These are phyloP conservation scores for Suhomyces vadensis DNA, from an alignment of 805 yeast species.

Conservation along the genomic window DNA sequence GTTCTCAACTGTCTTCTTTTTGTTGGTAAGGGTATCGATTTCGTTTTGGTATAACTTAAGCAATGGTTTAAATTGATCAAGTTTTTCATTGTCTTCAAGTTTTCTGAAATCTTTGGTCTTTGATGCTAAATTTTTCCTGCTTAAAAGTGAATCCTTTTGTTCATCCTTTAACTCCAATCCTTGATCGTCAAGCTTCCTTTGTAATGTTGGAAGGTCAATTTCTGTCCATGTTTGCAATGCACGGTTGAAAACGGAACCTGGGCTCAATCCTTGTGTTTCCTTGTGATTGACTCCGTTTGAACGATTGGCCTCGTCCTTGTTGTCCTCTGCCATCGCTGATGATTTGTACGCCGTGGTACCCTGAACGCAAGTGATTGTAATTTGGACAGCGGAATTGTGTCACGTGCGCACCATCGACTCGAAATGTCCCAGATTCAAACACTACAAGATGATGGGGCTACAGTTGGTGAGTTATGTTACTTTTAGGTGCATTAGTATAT, in stretches of 20 bases:
- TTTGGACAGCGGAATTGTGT: too few species aligned
- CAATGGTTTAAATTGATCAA: slow-evolving; percentile 63
- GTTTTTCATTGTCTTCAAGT: slow-evolving; percentile 64
- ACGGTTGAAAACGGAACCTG: slow-evolving; percentile 7
- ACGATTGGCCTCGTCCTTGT: neutral
- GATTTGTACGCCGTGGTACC: too few species aligned
- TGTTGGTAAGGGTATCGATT: slow-evolving; percentile 76
- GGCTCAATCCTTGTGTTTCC: neutral
- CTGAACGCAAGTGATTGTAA: too few species aligned
- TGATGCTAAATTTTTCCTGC: slow-evolving; percentile 75
- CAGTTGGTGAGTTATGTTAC: slow-evolving; percentile 6
- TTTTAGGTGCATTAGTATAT: slow-evolving; percentile 13
- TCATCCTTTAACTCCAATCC: slow-evolving; percentile 70
- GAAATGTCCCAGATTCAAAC: neutral
- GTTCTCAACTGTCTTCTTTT: slow-evolving; percentile 73
- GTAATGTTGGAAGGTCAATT: slow-evolving; percentile 69
- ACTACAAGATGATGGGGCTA: too few species aligned
- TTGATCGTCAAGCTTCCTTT: slow-evolving; percentile 69
- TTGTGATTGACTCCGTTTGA: neutral
- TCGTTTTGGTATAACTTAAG: slow-evolving; percentile 82
- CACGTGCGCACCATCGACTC: too few species aligned
- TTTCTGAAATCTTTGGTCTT: slow-evolving; percentile 86
- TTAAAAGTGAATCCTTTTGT: slow-evolving; percentile 65
- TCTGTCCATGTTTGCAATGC: slow-evolving; percentile 77
- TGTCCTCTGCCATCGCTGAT: neutral